Base-by-base conservation (phyloP, 139 green algal genomes). In the Diplosphaera chodatii region DNA sequence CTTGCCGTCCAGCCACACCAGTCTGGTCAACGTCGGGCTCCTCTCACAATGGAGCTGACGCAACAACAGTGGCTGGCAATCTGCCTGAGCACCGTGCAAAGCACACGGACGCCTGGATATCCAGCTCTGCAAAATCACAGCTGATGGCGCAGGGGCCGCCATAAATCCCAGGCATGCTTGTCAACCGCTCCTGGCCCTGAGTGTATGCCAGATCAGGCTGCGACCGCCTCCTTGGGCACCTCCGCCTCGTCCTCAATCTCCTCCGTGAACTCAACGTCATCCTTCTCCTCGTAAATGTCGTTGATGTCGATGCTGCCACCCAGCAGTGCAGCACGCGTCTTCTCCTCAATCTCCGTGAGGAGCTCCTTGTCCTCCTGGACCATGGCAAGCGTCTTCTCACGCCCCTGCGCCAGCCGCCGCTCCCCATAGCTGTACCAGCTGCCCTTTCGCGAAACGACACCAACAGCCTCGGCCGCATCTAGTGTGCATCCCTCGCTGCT, bases 401-500 rank as follows among this genome's bases (percentile, higher is more conserved):
- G 70, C 2, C 87, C 87, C 76, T 93, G 83, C 29, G 66, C 86
- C 55, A 93, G 69, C 20, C 74, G 65, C 40, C 73, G 21, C 4
- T 86, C 86, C 13, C 77, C 85, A 37, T 83, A 86, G 72, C 77
- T 88, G 69, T 91, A 94, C 73, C 77, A 95, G 30, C 68, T 74
- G 33, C 91, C 94, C 33, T 73, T 77, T 37, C 78, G 76, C 27
- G 75, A 37, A 23, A 98, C 64, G 25, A 97, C 80, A 0, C 75
- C 84, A 3, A 84, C 28, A 40, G 74, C 59, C 84, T 96, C 92
- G 0, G 88, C 93, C 13, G 83, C 89, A 64, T 98, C 93, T 41
- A 97, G 70, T 66, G 95, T 22, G 55, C 78, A 88, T 15, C 84
- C 88, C 33, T 85, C 65, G 32, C 68, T 69, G 72, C 86, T 87